Evolutionary conservation across 2,329 filamentous ascomycete species (phyloP), one percentile per base, ranked within the genome.

Genomic region (Alternaria sp.): DNA sequence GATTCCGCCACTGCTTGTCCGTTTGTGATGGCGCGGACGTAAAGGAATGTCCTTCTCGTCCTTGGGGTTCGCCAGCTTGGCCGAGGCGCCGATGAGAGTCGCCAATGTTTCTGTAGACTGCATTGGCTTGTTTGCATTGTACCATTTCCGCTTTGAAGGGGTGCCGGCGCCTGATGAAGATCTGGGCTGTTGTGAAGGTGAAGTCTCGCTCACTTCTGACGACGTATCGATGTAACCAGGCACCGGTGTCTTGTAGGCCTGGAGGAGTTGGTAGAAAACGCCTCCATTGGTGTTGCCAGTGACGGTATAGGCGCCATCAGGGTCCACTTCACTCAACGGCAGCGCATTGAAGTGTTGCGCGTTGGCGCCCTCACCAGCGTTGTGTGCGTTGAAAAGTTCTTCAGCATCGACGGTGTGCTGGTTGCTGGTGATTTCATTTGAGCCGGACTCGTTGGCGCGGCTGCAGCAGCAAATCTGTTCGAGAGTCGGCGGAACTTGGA

Each of bases 181-280:
- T 6, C 57, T 69, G 4, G 61, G 54, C 8, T 39, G 28, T 3
- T 51, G 55, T 17, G 56, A 45, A 10, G 69, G 65, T 5, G 70
- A 60, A 13, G 58, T 61, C n/a, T 44, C 61, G 45, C 58, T 69
- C 44, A 60, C 48, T 23, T 68, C 62, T 2, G 68, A 69, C 1
- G 63, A 50, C 2, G 62, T 58, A 10, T 67, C 59, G 28, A 49
- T 56, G 46, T 58, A 61, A 28, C 46, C 60, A 21, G 62, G 54
- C 2, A 63, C 54, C 4, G 72, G 70, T 7, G 57, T 66, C 58
- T 71, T 71, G 59, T 74, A 74, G 23, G 72, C 71, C 52, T 74
- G 70, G 8, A 74, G 67, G 6, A 74, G 61, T 34, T 73, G 71
- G 54, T 73, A 73, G 53, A 74, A 73, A 54, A 74, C 60, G 28